phyloP scores from a whole-genome alignment of 495 filamentous ascomycete species.

The Aspergillus funiculosus region DNA sequence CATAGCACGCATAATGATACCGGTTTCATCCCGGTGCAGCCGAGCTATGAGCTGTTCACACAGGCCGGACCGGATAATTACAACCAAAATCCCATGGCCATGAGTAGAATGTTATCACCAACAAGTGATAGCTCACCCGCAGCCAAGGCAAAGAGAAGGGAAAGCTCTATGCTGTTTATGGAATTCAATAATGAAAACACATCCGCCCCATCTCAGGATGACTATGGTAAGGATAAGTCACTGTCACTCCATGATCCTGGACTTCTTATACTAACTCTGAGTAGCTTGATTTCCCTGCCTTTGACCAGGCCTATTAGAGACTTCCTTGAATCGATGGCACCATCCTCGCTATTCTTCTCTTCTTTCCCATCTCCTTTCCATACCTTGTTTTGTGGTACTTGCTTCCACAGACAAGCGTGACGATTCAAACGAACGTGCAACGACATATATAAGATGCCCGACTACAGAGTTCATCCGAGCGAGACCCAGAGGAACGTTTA shows the following conservation, averaged over 20 bases:
- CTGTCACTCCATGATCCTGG: not conserved
- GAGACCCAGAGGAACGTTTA: slow-evolving; percentile 24
- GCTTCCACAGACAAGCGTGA: slow-evolving; percentile 9
- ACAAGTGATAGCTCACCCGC: slow-evolving; percentile 32
- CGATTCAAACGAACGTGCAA: slow-evolving; percentile 29
- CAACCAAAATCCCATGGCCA: slow-evolving; percentile 25
- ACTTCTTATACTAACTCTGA: not conserved
- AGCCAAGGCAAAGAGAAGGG: slow-evolving; percentile 49
- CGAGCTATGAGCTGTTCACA: slow-evolving; percentile 47
- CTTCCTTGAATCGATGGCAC: not conserved
- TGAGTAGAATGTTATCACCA: slow-evolving; percentile 39
- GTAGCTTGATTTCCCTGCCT: slow-evolving; percentile 2
- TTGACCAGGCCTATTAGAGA: not conserved
- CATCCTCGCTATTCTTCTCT: not conserved
- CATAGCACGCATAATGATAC: slow-evolving; percentile 41
- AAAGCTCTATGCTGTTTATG: slow-evolving; percentile 56
- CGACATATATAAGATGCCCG: slow-evolving; percentile 16
- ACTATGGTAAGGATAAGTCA: slow-evolving; percentile 23
- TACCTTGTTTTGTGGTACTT: slow-evolving; percentile 3
- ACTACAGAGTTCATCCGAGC: not conserved
- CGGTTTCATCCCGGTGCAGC: slow-evolving; percentile 58
- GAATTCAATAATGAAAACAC: slow-evolving; percentile 29
- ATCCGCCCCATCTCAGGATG: slow-evolving; percentile 20
- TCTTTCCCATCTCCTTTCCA: not conserved
- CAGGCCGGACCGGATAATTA: slow-evolving; percentile 24